Conservation (phyloP, 2,329 filamentous ascomycete genomes). For the Chalara sp. region DNA sequence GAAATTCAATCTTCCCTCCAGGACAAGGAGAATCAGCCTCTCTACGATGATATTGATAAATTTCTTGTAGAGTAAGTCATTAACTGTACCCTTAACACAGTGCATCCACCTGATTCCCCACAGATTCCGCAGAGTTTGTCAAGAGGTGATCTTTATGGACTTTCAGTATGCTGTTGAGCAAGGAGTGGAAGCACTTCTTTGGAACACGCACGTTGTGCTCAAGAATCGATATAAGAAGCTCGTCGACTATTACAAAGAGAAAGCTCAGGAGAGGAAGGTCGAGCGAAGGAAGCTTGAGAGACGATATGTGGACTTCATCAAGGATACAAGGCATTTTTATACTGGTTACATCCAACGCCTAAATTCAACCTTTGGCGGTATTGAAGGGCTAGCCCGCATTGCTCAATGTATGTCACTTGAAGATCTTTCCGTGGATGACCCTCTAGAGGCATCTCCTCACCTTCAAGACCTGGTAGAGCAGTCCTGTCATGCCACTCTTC, state of each 20-base stretch:
- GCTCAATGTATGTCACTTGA: conserved; percentile 23
- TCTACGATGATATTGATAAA: conserved; percentile 39
- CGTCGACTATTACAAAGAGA: conserved; percentile 47
- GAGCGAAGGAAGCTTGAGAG: conserved; percentile 73
- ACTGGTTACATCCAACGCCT: conserved; percentile 76
- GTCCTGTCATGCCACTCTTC: conserved; percentile 76
- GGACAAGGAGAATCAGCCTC: conserved; percentile 35
- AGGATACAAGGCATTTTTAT: conserved; percentile 84
- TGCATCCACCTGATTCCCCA: background rate
- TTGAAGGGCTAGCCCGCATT: conserved; percentile 24
- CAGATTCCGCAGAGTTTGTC: conserved; percentile 48
- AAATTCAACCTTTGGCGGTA: conserved; percentile 46
- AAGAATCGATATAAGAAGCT: conserved; percentile 72
- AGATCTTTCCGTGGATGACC: conserved; percentile 19
- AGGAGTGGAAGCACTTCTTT: conserved; percentile 65
- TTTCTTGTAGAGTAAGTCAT: conserved; percentile 23
- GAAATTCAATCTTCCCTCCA: conserved; percentile 20
- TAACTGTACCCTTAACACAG: background rate
- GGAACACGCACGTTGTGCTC: conserved; percentile 71
- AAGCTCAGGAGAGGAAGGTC: conserved; percentile 37
- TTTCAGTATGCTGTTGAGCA: conserved; percentile 57
- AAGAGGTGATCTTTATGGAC: conserved; percentile 66
- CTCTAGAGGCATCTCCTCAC: conserved; percentile 15
- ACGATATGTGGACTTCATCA: conserved; percentile 77
- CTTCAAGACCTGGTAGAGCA: conserved; percentile 46